These are phyloP conservation scores for Aurantiochytrium sp. DNA, from an alignment of 108 stramenopile genomes.

Conservation along the genomic window DNA sequence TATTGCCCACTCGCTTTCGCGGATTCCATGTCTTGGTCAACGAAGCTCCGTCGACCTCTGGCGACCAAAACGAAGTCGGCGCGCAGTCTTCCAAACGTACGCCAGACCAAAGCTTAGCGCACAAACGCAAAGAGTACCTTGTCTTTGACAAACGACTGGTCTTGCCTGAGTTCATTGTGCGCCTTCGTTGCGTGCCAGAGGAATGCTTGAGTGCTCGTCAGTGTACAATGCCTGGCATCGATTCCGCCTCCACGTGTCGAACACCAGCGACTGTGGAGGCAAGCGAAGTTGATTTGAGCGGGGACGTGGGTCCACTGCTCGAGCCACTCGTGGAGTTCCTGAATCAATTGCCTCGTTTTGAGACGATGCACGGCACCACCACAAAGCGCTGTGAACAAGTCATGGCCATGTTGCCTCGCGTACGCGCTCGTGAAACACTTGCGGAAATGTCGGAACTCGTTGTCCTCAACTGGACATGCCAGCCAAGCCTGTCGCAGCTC, in stretches of 20 bases:
- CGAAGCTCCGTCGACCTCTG: background rate
- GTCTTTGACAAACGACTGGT: conserved; percentile 31
- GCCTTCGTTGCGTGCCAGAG: background rate
- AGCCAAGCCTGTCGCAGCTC: background rate
- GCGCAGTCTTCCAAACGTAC: background rate
- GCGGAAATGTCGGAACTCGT: background rate
- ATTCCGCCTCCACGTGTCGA: too few relatives aligned
- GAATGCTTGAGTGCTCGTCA: background rate
- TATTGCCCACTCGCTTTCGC: background rate
- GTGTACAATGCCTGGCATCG: background rate
- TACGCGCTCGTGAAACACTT: background rate
- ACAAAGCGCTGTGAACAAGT: background rate
- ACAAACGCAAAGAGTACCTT: conserved; percentile 26
- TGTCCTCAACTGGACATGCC: background rate
- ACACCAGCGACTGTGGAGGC: too few relatives aligned
- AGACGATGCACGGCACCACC: background rate
- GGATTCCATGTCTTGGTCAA: background rate
- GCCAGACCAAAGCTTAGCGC: too few relatives aligned
- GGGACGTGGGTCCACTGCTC: background rate
- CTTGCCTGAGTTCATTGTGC: conserved; percentile 42
- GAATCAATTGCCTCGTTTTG: background rate
- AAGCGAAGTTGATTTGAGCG: background rate
- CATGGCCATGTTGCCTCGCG: background rate
- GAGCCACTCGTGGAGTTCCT: background rate
- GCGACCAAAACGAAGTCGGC: background rate